Conservation (phyloP, 306 rosid species). For the Senna tora region DNA sequence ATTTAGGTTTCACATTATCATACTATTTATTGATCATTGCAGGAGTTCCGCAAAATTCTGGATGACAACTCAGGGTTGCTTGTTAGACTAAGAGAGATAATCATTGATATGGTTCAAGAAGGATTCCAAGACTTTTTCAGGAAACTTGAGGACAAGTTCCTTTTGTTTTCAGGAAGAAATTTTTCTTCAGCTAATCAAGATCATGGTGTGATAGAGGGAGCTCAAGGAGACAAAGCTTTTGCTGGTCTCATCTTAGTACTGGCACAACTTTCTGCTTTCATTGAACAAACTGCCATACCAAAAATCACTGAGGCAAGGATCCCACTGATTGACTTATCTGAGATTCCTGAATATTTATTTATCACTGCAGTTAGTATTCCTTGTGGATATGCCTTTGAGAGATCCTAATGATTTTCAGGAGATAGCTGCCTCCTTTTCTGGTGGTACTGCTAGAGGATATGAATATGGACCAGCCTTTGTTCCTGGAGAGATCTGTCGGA, state of each 20-base stretch:
- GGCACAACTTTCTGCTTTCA: constrained; percentile 77
- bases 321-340: constrained; percentile 27
- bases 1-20: constrained; percentile 27
- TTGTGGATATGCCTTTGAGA: constrained; percentile 30
- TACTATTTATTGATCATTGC: constrained; percentile 24
- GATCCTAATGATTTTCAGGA: constrained; percentile 58
- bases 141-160: constrained; percentile 68
- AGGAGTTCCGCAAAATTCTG: constrained; percentile 83
- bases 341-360: constrained; percentile 20
- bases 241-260: constrained; percentile 81
- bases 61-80: constrained; percentile 66
- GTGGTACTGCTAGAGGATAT: constrained; percentile 58
- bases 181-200: constrained; percentile 51
- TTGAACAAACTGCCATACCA: constrained; percentile 80
- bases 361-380: constrained; percentile 31
- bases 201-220: constrained; percentile 59
- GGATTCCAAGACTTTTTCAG: constrained; percentile 83
- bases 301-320: constrained; percentile 77
- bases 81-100: constrained; percentile 58
- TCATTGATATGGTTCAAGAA: constrained; percentile 82
- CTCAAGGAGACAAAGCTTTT: constrained; percentile 65
- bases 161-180: constrained; percentile 63
- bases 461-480: constrained; percentile 70
- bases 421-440: constrained; percentile 77
- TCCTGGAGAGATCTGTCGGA: constrained; percentile 76